Conservation (phyloP, 2,329 filamentous ascomycete species). For the Akanthomyces uredinophilus region DNA sequence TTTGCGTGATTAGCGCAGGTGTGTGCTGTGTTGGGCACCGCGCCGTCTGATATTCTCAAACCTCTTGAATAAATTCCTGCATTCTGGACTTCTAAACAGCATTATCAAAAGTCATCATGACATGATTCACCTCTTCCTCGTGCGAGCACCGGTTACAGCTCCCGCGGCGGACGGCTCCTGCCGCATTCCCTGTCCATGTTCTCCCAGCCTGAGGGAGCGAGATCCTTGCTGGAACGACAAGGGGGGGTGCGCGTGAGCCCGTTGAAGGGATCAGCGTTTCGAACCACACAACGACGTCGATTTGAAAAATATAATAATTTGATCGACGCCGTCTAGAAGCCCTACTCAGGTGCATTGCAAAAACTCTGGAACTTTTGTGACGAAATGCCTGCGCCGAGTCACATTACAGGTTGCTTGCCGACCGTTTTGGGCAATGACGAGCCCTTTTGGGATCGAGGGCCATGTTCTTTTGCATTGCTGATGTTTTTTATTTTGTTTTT, state of each 20-base stretch:
- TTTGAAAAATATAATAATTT: background rate
- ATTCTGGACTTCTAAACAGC: too few relatives aligned
- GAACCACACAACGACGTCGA: background rate
- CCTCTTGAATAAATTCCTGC: too few relatives aligned
- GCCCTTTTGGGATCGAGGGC: too few relatives aligned
- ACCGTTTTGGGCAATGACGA: too few relatives aligned
- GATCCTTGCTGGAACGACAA: background rate
- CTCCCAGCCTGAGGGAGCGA: too few relatives aligned
- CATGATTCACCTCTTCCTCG: background rate
- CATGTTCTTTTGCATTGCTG: too few relatives aligned
- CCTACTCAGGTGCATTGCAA: background rate
- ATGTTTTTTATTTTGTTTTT: too few relatives aligned
- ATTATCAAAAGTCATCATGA: background rate
- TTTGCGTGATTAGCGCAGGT: too few relatives aligned
- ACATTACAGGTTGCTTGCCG: too few relatives aligned
- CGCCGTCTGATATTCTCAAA: too few relatives aligned
- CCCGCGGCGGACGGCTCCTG: background rate
- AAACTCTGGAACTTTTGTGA: background rate
- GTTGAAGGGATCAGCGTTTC: background rate
- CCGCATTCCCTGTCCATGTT: background rate
- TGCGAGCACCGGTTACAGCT: background rate
- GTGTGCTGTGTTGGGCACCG: too few relatives aligned
- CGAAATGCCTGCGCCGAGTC: background rate
- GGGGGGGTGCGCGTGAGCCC: background rate
- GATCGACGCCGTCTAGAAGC: background rate